phyloP scores from a whole-genome alignment of 306 rosid species.

The Gastrolobium villosum region DNA sequence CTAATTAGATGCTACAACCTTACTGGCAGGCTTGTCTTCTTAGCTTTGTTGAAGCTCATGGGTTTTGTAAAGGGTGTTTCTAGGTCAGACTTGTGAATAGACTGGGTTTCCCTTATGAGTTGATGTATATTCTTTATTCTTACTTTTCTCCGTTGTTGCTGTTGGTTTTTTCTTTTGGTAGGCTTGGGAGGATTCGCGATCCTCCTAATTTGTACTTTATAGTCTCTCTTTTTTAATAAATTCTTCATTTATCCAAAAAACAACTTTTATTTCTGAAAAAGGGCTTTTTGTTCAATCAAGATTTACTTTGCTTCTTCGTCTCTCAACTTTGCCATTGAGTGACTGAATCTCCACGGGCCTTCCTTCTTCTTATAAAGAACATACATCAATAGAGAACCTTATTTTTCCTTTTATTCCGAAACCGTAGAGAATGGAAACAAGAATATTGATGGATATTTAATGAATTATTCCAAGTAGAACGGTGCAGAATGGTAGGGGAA shows the following conservation, averaged over 20 bases:
- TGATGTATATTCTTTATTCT: not conserved
- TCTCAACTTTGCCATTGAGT: constrained; percentile 8
- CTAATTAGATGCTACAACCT: constrained; percentile 16
- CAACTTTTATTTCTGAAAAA: not conserved
- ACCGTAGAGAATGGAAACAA: no score
- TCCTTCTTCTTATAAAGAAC: no score
- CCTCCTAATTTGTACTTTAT: not conserved
- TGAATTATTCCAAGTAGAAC: no score
- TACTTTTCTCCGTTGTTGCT: not conserved
- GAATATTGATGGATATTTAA: no score
- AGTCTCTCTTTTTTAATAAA: not conserved
- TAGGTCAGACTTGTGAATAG: not conserved
- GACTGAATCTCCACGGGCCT: not conserved
- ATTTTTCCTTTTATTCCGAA: no score
- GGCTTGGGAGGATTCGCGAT: not conserved
- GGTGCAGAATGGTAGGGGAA: constrained; percentile 1
- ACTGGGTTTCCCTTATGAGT: not conserved
- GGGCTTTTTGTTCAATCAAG: constrained; percentile 2
- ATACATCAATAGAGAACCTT: no score
- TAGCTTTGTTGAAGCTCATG: not conserved
- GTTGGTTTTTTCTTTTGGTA: not conserved
- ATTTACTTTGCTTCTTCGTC: not conserved
- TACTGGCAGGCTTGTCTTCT: not conserved
- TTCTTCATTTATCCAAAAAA: not conserved
- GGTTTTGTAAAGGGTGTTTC: not conserved